A percentile compares a stretch with the other conserved stretches of the same genome.
Evolutionary conservation across 306 rosid genomes (phyloP).

Genomic region (Acacia acuminata): DNA sequence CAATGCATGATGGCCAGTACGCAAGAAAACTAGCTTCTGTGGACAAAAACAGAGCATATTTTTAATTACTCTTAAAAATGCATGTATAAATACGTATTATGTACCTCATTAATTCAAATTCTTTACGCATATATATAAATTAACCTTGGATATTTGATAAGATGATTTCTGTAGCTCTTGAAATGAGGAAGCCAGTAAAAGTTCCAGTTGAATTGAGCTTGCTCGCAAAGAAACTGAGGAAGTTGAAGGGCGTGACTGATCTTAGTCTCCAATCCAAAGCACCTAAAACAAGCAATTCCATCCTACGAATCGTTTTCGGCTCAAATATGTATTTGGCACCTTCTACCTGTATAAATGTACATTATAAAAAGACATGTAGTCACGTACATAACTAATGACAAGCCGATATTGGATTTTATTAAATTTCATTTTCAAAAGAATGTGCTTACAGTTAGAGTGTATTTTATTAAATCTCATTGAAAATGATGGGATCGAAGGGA

Average conservation of each 20-base stretch:
- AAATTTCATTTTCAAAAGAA: neutral
- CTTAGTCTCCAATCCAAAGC: constrained; percentile 89
- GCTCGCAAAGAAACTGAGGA: constrained; percentile 69
- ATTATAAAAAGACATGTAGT: neutral
- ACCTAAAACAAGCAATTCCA: constrained; percentile 82
- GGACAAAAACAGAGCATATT: constrained; percentile 25
- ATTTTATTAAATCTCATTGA: neutral
- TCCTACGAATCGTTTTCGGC: constrained; percentile 66
- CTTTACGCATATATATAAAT: neutral
- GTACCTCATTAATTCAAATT: neutral
- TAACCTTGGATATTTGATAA: constrained; percentile 71
- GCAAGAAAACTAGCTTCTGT: constrained; percentile 81
- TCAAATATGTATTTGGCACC: constrained; percentile 76
- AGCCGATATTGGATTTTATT: neutral
- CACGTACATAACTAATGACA: neutral
- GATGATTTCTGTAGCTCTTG: constrained; percentile 77
- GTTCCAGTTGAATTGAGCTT: constrained; percentile 62
- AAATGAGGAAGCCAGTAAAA: constrained; percentile 54
- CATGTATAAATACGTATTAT: too few relatives aligned
- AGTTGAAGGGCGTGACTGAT: constrained; percentile 80
- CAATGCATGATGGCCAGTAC: constrained; percentile 90
- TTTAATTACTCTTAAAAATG: neutral
- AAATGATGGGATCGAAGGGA: neutral
- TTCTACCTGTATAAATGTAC: constrained; percentile 52
- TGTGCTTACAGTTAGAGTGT: neutral